Percentiles rank a stretch among this genome's conserved stretches.
These are phyloP conservation scores for Pulicaria dysenterica DNA, from an alignment of 129 eudicot genomes.

Conservation along the genomic window DNA sequence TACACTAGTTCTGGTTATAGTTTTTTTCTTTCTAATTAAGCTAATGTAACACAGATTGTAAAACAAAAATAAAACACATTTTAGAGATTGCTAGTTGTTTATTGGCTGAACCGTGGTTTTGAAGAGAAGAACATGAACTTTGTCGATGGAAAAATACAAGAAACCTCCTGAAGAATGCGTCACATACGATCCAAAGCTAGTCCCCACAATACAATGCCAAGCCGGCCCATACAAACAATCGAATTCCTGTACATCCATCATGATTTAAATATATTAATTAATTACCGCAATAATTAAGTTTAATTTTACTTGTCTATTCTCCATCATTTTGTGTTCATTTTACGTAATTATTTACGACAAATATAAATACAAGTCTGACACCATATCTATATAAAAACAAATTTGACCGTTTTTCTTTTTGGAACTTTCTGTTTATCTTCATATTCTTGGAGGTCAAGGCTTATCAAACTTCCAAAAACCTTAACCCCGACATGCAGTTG, in stretches of 20 bases:
- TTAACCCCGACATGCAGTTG: slow-evolving; percentile 13
- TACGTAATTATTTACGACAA: neutral
- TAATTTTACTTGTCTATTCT: too few species aligned
- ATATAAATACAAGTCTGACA: slow-evolving; percentile 17
- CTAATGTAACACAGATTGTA: too few species aligned
- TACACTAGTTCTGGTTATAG: too few species aligned
- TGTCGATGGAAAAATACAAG: slow-evolving; percentile 74
- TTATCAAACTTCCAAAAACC: slow-evolving; percentile 14
- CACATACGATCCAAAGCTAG: slow-evolving; percentile 84
- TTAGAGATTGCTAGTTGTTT: slow-evolving; percentile 27
- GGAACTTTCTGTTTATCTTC: slow-evolving; percentile 27
- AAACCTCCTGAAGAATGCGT: slow-evolving; percentile 80
- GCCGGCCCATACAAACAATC: slow-evolving; percentile 77
- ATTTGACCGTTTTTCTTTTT: slow-evolving; percentile 26
- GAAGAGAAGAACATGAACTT: slow-evolving; percentile 71
- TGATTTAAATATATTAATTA: too few species aligned
- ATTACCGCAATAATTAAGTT: too few species aligned
- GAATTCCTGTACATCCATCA: slow-evolving; percentile 55
- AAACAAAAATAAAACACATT: neutral
- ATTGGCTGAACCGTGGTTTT: slow-evolving; percentile 67
- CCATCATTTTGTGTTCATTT: neutral
- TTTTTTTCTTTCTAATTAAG: too few species aligned
- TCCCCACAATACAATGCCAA: slow-evolving; percentile 87
- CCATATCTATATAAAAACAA: slow-evolving; percentile 11
- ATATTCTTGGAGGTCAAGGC: slow-evolving; percentile 17